phyloP scores from a whole-genome alignment of 257 asterid species.

The Plectranthus barbatus region DNA sequence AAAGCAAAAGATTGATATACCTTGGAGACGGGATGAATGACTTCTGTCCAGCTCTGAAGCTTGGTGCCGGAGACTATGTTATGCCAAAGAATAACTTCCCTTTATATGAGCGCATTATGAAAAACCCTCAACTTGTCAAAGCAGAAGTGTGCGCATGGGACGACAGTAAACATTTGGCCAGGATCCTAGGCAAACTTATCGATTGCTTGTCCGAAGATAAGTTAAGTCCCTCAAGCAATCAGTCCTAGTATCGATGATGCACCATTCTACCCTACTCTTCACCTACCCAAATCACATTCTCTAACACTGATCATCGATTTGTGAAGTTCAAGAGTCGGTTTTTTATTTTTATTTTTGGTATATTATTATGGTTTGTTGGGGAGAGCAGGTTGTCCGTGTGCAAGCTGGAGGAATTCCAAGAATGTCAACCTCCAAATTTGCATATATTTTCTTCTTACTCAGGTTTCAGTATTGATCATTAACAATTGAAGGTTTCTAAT shows the following conservation, averaged over 20 bases:
- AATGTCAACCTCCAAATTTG: no score
- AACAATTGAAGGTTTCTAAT: no score
- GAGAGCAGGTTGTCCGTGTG: not conserved
- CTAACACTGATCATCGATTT: not conserved
- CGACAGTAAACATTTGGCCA: slow-evolving; percentile 56
- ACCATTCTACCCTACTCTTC: not conserved
- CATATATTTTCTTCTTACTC: no score
- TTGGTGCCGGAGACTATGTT: slow-evolving; percentile 43
- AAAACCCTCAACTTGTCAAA: slow-evolving; percentile 35
- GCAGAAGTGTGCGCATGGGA: slow-evolving; percentile 63
- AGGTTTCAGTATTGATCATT: no score
- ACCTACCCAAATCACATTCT: not conserved
- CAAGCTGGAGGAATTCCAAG: not conserved
- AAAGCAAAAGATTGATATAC: slow-evolving; percentile 40
- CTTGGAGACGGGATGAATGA: slow-evolving; percentile 76
- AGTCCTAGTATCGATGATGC: not conserved
- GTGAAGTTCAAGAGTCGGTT: not conserved
- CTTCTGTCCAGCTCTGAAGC: slow-evolving; percentile 74
- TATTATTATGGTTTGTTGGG: no score
- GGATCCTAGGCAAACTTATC: slow-evolving; percentile 41
- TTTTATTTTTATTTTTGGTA: not conserved
- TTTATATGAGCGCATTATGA: slow-evolving; percentile 30
- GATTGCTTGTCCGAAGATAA: slow-evolving; percentile 10
- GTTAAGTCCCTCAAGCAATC: slow-evolving; percentile 6
- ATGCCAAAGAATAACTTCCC: slow-evolving; percentile 62